Evolutionary conservation across 345 rosid species (phyloP), one percentile per base, ranked within the genome.

Genomic region (Reutealis trisperma): DNA sequence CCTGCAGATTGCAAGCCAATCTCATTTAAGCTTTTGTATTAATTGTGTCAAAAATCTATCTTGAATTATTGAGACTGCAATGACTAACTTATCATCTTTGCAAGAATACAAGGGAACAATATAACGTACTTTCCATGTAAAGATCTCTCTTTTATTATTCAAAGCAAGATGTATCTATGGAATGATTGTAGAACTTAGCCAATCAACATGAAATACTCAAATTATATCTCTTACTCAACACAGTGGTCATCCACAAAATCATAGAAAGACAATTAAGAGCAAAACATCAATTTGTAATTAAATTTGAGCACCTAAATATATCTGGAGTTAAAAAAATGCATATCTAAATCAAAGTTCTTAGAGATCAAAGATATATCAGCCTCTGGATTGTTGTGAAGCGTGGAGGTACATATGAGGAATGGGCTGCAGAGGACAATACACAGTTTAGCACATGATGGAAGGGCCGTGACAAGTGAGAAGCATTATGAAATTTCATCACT

Each of bases 401-500:
- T 11, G 1, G 52, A n/a, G 37, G 67, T 44, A 45, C 63, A 30
- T 25, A 76, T 67, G 32, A 72, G 75, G 63, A 59, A 75, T n/a
- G 49, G 34, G n/a, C 77, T 79, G 83, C 79, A 75, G 49, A 70
- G 30, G 61, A 70, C 27, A 65, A 81, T 16, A 67, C 16, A 42
- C 42, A 34, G 54, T 32, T 76, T 63, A 54, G 79, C 5, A 57
- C 62, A 70, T 11, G 22, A 30, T 63, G 24, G n/a, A 42, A 27
- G 19, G 27, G 51, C 4, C 61, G 21, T 16, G 59, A 1, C 21
- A 19, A 54, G 5, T 18, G 59, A 54, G 59, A 16, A 54, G n/a
- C 59, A 54, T 16, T 15, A 16, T 54, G 3, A 55, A 27, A 27
- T 27, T 27, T 27, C 30, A 27, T 27, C 30, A 27, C 1, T 27